A percentile compares a stretch with the other conserved stretches of the same genome.
Conservation (phyloP, 441 rosid genomes). For the Heliophila coronopifolia region DNA sequence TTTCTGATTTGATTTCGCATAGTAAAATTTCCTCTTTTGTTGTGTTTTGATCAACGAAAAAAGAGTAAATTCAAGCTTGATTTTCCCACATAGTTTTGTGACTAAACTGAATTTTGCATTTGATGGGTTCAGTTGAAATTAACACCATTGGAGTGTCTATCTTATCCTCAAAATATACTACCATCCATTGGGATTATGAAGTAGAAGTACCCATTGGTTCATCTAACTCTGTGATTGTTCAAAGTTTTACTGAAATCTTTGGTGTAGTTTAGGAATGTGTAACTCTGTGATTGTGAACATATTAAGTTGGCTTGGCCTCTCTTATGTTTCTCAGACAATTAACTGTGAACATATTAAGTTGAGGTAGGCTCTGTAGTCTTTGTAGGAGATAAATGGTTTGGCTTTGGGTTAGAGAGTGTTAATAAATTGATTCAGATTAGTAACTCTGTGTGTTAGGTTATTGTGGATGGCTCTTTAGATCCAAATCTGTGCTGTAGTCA, state of each 20-base stretch:
- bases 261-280: background rate
- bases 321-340: background rate
- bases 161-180: background rate
- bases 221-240: too few species aligned
- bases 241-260: background rate
- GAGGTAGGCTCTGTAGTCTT: background rate
- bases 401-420: background rate
- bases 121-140: background rate
- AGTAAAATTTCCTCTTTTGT: background rate
- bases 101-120: background rate
- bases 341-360: too few species aligned
- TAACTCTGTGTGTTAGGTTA: background rate
- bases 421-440: background rate
- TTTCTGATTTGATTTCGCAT: background rate
- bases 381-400: background rate
- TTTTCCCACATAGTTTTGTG: too few species aligned
- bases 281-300: background rate
- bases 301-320: too few species aligned
- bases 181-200: background rate
- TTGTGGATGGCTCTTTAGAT: background rate
- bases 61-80: background rate
- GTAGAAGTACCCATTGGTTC: background rate
- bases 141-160: constrained; percentile 1
- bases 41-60: background rate
- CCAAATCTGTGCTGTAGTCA: background rate